These are phyloP conservation scores for Metschnikowia picachoensis DNA, from an alignment of 805 yeast genomes.

Conservation along the genomic window DNA sequence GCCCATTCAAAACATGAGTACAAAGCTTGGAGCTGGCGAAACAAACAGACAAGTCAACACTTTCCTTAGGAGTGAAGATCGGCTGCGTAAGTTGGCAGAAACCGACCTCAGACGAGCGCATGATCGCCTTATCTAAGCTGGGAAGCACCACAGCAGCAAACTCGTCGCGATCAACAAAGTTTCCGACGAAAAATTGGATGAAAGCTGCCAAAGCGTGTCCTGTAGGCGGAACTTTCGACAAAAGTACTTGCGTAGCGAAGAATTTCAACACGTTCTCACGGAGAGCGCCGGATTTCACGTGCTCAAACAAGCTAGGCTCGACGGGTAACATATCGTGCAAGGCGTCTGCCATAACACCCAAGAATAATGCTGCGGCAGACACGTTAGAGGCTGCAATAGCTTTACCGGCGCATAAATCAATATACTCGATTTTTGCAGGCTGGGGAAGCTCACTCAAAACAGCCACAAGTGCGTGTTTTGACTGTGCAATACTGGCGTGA, in stretches of 20 bases:
- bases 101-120: conserved; percentile 75
- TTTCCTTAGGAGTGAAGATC: conserved; percentile 31
- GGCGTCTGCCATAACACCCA: conserved; percentile 26
- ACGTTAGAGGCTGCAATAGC: conserved; percentile 1
- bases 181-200: conserved; percentile 39
- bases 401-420: conserved; percentile 3
- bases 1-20: conserved; percentile 47
- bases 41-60: conserved; percentile 40
- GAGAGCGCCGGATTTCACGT: conserved; percentile 11
- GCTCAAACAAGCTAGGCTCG: conserved; percentile 21
- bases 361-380: conserved; percentile 15
- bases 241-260: conserved; percentile 39
- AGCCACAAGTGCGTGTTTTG: conserved; percentile 22
- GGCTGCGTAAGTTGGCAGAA: conserved; percentile 53
- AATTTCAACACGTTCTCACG: conserved; percentile 16
- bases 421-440: not conserved
- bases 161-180: conserved; percentile 35
- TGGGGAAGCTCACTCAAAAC: conserved; percentile 4
- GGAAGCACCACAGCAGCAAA: conserved; percentile 48
- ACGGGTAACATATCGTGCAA: conserved; percentile 22
- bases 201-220: conserved; percentile 33
- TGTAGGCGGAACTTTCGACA: conserved; percentile 43
- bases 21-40: conserved; percentile 42
- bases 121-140: conserved; percentile 63
- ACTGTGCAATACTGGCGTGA: conserved; percentile 27